These are phyloP conservation scores for Nannochloropsis salina DNA, from an alignment of 108 stramenopile genomes.

Conservation along the genomic window DNA sequence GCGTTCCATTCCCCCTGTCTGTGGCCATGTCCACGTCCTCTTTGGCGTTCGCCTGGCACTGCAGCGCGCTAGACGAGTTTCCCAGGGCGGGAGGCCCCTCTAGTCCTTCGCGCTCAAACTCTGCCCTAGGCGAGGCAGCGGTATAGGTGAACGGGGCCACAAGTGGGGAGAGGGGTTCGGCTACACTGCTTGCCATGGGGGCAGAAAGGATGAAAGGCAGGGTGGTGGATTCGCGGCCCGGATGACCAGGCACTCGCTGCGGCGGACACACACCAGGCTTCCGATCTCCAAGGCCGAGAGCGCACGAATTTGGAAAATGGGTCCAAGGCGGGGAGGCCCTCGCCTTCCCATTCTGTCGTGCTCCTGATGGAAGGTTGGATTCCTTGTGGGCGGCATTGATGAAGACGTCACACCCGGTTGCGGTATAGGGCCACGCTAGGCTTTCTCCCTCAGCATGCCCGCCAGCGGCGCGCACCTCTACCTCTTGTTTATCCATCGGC, in stretches of 20 bases:
- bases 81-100: background rate
- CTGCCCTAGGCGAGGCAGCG: too few species aligned
- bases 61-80: background rate
- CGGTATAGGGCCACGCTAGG: background rate
- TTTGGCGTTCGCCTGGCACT: background rate
- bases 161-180: too few species aligned
- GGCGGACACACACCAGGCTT: background rate
- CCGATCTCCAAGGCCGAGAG: background rate
- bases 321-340: background rate
- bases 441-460: background rate
- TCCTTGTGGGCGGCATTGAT: background rate
- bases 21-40: background rate
- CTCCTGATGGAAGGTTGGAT: background rate
- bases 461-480: background rate
- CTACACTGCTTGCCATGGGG: too few species aligned
- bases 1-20: background rate
- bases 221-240: background rate
- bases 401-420: background rate
- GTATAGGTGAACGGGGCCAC: too few species aligned
- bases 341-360: background rate
- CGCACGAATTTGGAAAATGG: background rate
- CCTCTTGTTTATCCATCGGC: background rate
- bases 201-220: background rate
- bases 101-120: too few species aligned
- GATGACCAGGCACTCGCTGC: background rate